phyloP scores from a whole-genome alignment of 495 filamentous ascomycete species.

The Penicillium pulvis region DNA sequence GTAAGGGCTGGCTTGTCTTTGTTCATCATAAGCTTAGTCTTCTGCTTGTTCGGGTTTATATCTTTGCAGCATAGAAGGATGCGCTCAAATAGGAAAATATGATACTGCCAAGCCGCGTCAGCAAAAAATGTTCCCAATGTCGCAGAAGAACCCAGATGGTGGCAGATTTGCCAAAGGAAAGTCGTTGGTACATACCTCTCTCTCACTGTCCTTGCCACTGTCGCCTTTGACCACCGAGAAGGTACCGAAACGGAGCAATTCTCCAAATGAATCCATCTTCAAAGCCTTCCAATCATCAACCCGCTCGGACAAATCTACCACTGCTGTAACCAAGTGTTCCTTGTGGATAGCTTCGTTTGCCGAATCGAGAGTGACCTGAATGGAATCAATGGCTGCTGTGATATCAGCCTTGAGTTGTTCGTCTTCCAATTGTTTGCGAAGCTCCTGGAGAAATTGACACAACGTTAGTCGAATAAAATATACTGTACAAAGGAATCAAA shows the following conservation, averaged over 20 bases:
- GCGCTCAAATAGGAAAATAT: conserved; percentile 94
- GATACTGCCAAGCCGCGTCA: conserved; percentile 63
- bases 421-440: conserved; percentile 80
- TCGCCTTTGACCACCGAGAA: conserved; percentile 92
- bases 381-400: conserved; percentile 68
- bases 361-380: conserved; percentile 72
- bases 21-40: conserved; percentile 64
- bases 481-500: background rate
- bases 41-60: conserved; percentile 80
- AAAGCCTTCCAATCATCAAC: conserved; percentile 99
- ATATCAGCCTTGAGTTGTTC: conserved; percentile 69
- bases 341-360: conserved; percentile 90
- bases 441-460: conserved; percentile 56
- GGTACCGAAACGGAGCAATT: conserved; percentile 84
- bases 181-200: conserved; percentile 65
- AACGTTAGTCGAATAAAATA: background rate
- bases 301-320: conserved; percentile 76
- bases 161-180: conserved; percentile 4
- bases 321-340: conserved; percentile 75
- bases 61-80: conserved; percentile 99
- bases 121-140: background rate
- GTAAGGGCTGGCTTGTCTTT: conserved; percentile 70
- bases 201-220: conserved; percentile 71
- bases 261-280: conserved; percentile 85
- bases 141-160: background rate